Percentiles rank a stretch among this genome's conserved stretches.
Evolutionary conservation across 495 filamentous ascomycete species (phyloP).

Genomic region (Tuber melanosporum): DNA sequence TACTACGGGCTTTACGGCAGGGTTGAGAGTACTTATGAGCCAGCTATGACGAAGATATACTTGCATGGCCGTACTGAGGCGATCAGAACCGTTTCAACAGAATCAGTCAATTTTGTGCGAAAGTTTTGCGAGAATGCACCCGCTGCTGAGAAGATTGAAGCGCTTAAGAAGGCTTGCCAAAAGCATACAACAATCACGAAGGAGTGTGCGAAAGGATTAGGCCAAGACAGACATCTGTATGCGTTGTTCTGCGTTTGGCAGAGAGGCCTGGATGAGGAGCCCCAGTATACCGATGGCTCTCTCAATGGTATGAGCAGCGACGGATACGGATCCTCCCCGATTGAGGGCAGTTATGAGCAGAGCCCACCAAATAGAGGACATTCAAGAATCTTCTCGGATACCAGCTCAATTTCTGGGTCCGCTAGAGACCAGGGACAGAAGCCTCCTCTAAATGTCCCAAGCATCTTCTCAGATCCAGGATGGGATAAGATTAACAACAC

Average conservation of each 20-base stretch:
- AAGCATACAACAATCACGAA: constrained; percentile 73
- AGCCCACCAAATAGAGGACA: constrained; percentile 41
- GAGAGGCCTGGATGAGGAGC: constrained; percentile 70
- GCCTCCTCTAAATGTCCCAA: constrained; percentile 52
- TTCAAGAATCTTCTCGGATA: constrained; percentile 42
- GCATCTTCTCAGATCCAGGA: constrained; percentile 77
- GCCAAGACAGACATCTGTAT: constrained; percentile 90
- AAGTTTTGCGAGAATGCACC: constrained; percentile 93
- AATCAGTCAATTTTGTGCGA: constrained; percentile 76
- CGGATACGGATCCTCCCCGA: constrained; percentile 31
- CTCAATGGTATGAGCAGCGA: constrained; percentile 47
- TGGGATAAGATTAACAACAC: constrained; percentile 96
- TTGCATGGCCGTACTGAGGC: constrained; percentile 93
- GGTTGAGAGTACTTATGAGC: constrained; percentile 92
- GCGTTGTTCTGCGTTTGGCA: constrained; percentile 96
- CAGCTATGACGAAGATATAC: constrained; percentile 93
- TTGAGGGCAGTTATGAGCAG: constrained; percentile 22
- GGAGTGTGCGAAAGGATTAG: constrained; percentile 83
- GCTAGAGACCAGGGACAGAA: constrained; percentile 28
- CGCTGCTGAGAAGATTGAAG: constrained; percentile 71
- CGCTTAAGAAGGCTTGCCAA: constrained; percentile 73
- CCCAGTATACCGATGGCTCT: constrained; percentile 55
- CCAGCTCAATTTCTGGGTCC: constrained; percentile 36
- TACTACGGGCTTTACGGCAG: constrained; percentile 96
- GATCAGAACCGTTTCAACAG: constrained; percentile 74